These are phyloP conservation scores for Lichtheimia ramosa DNA, from an alignment of 371 early-diverging fungal genomes.

Conservation along the genomic window DNA sequence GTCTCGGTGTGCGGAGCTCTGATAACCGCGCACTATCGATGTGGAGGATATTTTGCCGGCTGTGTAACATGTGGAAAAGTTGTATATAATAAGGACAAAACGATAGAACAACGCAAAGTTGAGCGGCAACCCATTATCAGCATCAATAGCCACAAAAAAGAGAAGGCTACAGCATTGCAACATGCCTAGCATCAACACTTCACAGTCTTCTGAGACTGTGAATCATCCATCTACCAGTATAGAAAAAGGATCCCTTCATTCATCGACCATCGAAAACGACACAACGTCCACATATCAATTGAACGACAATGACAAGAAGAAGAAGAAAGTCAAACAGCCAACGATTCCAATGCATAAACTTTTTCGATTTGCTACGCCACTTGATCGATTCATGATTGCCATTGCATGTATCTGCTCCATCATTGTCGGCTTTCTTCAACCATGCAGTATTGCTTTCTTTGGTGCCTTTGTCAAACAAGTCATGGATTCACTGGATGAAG, in stretches of 20 bases:
- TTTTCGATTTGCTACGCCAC: conserved; percentile 6
- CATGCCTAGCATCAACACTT: no score
- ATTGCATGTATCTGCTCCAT: conserved; percentile 23
- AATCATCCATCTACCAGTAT: neutral
- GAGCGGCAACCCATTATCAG: no score
- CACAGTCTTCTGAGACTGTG: neutral
- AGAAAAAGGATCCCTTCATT: neutral
- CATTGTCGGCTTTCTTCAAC: conserved; percentile 37
- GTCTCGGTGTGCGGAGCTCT: no score
- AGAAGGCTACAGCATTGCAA: no score
- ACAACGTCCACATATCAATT: conserved; percentile 5
- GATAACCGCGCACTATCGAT: no score
- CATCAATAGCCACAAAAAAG: no score
- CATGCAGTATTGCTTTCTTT: conserved; percentile 37
- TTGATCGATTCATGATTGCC: conserved; percentile 22
- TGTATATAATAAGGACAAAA: no score
- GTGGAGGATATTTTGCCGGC: no score
- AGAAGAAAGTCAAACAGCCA: conserved; percentile 23
- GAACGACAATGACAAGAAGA: conserved; percentile 20
- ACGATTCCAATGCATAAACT: conserved; percentile 4
- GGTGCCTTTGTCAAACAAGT: conserved; percentile 30
- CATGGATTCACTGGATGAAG: conserved; percentile 4
- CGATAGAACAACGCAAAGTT: no score
- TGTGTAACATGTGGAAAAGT: no score
- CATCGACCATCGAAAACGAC: neutral